A percentile compares a stretch with the other conserved stretches of the same genome.
Conservation (phyloP, 352 stramenopile species). For the Phytopythium chamaehyphon region DNA sequence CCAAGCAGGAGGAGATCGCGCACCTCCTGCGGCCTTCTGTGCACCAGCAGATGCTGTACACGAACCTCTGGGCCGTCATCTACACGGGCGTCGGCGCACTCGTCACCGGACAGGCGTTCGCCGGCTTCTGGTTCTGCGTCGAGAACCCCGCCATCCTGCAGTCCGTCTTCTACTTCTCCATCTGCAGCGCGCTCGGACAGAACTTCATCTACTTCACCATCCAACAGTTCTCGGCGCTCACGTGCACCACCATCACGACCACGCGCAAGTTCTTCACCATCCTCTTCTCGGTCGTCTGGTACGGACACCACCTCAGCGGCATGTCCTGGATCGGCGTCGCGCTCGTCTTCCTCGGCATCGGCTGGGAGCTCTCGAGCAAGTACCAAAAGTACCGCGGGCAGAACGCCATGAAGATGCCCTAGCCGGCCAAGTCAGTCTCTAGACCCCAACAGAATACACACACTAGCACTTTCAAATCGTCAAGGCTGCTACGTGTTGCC, state of each 20-base stretch:
- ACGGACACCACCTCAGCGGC: slow-evolving; percentile 90
- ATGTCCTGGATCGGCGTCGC: slow-evolving; percentile 91
- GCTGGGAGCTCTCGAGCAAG: slow-evolving; percentile 82
- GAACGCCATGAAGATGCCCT: slow-evolving; percentile 29
- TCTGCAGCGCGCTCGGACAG: slow-evolving; percentile 96
- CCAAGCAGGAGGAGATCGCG: slow-evolving; percentile 93
- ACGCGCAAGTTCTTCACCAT: slow-evolving; percentile 99
- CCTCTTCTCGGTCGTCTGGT: slow-evolving; percentile 96
- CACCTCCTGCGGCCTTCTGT: slow-evolving; percentile 69
- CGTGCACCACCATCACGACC: slow-evolving; percentile 99
- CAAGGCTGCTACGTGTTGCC: too few relatives aligned
- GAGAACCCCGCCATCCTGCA: slow-evolving; percentile 82
- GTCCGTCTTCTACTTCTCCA: slow-evolving; percentile 91
- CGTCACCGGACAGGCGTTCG: slow-evolving; percentile 65
- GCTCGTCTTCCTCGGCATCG: slow-evolving; percentile 90
- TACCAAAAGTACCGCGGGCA: slow-evolving; percentile 82
- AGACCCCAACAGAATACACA: background rate
- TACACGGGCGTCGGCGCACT: slow-evolving; percentile 78
- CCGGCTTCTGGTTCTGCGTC: slow-evolving; percentile 75
- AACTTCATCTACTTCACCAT: slow-evolving; percentile 99
- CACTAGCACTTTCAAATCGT: background rate
- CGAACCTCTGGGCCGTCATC: slow-evolving; percentile 85
- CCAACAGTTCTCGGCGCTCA: slow-evolving; percentile 96
- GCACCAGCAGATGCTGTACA: slow-evolving; percentile 91
- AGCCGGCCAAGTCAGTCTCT: slow-evolving; percentile 3